phyloP scores from a whole-genome alignment of 129 eudicot genomes.

The Apium graveolens region DNA sequence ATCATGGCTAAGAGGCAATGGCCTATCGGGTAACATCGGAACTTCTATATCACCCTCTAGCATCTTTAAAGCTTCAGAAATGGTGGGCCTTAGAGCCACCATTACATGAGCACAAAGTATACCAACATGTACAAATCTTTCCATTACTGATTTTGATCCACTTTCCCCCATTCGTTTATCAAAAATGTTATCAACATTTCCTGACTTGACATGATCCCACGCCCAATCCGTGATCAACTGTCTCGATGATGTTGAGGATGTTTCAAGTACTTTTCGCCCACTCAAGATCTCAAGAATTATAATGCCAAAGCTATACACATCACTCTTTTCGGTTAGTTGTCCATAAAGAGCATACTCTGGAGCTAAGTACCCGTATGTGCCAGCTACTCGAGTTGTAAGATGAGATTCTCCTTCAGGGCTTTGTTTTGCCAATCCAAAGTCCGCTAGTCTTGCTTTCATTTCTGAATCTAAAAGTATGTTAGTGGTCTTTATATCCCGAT shows the following conservation, averaged over 20 bases:
- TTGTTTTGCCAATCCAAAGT: constrained; percentile 78
- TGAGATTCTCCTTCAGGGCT: constrained; percentile 57
- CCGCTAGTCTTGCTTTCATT: constrained; percentile 74
- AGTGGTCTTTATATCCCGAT: constrained; percentile 69
- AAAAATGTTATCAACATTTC: constrained; percentile 31
- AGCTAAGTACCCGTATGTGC: constrained; percentile 77
- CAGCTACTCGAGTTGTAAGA: constrained; percentile 59
- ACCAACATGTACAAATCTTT: constrained; percentile 58
- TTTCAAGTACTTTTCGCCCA: constrained; percentile 53
- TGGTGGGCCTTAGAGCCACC: constrained; percentile 77
- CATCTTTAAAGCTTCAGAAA: constrained; percentile 68
- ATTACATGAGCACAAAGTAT: constrained; percentile 69
- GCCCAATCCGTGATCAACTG: constrained; percentile 68
- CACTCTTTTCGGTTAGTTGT: constrained; percentile 67
- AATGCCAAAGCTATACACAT: constrained; percentile 74
- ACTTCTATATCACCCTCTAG: constrained; percentile 74
- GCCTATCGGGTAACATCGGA: constrained; percentile 55
- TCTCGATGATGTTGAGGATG: constrained; percentile 20
- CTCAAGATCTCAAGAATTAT: constrained; percentile 67
- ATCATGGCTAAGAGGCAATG: constrained; percentile 52
- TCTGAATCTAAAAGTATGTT: constrained; percentile 61
- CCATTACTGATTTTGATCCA: constrained; percentile 57
- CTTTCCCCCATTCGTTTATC: constrained; percentile 32
- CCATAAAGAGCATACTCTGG: constrained; percentile 83
- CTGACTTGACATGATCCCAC: constrained; percentile 47